These are phyloP conservation scores for Leccinum rimulosum DNA, from an alignment of 768 basidiomycete genomes.

Conservation along the genomic window DNA sequence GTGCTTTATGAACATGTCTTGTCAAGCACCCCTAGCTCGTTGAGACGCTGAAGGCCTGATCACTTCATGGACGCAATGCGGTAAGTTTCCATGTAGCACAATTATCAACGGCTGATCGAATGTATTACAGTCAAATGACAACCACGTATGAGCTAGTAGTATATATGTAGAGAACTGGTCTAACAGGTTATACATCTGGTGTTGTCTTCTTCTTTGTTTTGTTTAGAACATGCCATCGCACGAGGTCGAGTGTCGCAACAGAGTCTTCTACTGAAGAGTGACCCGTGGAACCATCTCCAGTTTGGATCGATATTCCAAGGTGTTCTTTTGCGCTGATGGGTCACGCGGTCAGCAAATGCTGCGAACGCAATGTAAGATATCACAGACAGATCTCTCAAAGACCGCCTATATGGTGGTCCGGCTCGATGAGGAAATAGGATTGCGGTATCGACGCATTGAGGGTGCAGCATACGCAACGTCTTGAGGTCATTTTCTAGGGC, in stretches of 20 bases:
- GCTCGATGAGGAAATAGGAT: slow-evolving; percentile 82
- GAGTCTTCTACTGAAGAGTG: slow-evolving; percentile 94
- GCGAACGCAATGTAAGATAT: background rate
- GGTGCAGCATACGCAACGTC: slow-evolving; percentile 85
- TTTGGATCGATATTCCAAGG: slow-evolving; percentile 79
- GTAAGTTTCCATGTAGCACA: background rate
- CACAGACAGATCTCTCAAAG: slow-evolving; percentile 78
- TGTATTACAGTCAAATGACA: background rate
- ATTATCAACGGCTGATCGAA: background rate
- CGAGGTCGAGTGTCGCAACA: slow-evolving; percentile 80
- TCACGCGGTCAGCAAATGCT: slow-evolving; percentile 9
- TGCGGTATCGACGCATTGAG: slow-evolving; percentile 82
- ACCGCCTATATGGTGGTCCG: slow-evolving; percentile 73
- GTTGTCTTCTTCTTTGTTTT: slow-evolving; percentile 37
- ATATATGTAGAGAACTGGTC: slow-evolving; percentile 1
- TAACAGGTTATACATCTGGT: slow-evolving; percentile 13
- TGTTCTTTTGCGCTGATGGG: slow-evolving; percentile 71
- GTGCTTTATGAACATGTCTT: slow-evolving; percentile 11
- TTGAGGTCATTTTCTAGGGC: slow-evolving; percentile 93
- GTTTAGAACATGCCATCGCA: slow-evolving; percentile 78
- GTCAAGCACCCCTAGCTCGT: slow-evolving; percentile 31
- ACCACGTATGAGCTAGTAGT: background rate
- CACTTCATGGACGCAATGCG: background rate
- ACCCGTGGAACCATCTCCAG: slow-evolving; percentile 67
- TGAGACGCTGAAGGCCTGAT: slow-evolving; percentile 11